phyloP scores from a whole-genome alignment of 371 early-diverging fungal genomes.

The Fennellomyces sp. region DNA sequence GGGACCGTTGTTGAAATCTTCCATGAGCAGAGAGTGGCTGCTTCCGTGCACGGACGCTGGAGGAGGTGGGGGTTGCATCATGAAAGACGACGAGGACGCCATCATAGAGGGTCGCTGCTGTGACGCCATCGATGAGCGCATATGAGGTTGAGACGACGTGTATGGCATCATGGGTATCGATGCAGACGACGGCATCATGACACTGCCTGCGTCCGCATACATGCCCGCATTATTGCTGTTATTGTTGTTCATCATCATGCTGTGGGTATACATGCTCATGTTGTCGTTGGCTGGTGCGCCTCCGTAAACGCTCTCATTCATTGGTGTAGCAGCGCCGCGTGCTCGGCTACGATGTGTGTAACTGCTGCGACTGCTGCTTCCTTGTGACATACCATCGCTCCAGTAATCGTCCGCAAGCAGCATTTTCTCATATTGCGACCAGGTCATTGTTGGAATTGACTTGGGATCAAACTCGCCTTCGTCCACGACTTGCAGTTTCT shows the following conservation, averaged over 20 bases:
- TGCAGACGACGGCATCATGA: constrained; percentile 24
- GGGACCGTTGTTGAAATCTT: constrained; percentile 34
- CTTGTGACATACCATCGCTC: constrained; percentile 42
- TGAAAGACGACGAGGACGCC: constrained; percentile 14
- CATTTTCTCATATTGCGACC: constrained; percentile 87
- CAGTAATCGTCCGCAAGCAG: constrained; percentile 58
- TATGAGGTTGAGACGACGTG: constrained; percentile 10
- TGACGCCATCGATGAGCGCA: constrained; percentile 16
- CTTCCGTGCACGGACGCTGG: constrained; percentile 15
- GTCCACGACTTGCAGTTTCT: constrained; percentile 60
- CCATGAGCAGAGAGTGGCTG: constrained; percentile 37
- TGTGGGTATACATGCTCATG: constrained; percentile 32
- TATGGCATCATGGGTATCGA: constrained; percentile 43
- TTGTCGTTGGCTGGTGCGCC: constrained; percentile 6
- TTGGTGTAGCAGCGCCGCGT: constrained; percentile 3
- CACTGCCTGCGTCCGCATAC: constrained; percentile 6
- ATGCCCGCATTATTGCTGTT: background rate
- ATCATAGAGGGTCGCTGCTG: constrained; percentile 25
- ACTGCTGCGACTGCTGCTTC: constrained; percentile 26
- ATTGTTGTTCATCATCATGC: constrained; percentile 25
- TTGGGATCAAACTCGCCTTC: constrained; percentile 60
- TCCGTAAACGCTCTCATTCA: background rate
- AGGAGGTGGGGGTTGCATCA: constrained; percentile 11
- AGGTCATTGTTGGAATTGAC: constrained; percentile 73
- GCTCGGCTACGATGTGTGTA: constrained; percentile 21